Evolutionary conservation across 2,329 filamentous ascomycete genomes (phyloP).

Genomic region (Trichoderma pleuroti): DNA sequence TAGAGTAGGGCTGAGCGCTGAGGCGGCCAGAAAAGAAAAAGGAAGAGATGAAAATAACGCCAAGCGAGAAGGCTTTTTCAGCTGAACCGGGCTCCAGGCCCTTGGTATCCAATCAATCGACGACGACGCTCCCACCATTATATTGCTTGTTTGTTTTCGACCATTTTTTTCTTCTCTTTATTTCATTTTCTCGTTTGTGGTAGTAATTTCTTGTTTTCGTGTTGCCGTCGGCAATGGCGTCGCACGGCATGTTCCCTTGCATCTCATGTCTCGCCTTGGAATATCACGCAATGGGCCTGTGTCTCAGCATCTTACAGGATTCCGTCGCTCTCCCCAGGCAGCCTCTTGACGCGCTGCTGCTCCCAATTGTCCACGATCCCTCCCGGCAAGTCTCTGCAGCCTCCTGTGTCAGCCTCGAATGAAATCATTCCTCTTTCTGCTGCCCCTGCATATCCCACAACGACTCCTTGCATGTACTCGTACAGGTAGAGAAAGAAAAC

Average conservation of each 20-base stretch:
- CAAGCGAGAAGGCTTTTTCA: conserved; percentile 9
- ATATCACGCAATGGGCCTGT: background rate
- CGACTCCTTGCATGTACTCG: background rate
- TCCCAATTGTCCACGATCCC: conserved; percentile 96
- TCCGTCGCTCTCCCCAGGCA: conserved; percentile 87
- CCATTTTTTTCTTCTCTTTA: background rate
- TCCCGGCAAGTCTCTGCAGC: conserved; percentile 54
- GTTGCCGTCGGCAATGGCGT: background rate
- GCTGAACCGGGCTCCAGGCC: background rate
- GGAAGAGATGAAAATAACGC: background rate
- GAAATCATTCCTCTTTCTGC: background rate
- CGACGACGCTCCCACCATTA: background rate
- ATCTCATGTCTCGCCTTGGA: background rate
- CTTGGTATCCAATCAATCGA: conserved; percentile 15
- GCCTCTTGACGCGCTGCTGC: conserved; percentile 86
- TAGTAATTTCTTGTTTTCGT: background rate
- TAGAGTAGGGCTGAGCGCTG: conserved; percentile 7
- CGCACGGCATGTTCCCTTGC: background rate
- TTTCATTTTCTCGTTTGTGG: background rate
- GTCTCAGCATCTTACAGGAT: conserved; percentile 49
- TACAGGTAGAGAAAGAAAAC: background rate
- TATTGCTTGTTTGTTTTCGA: background rate
- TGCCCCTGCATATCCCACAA: background rate
- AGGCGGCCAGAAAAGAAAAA: background rate
- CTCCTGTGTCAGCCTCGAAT: conserved; percentile 1